Base-by-base conservation (phyloP, 768 basidiomycete genomes). In the Termitomyces sp. region DNA sequence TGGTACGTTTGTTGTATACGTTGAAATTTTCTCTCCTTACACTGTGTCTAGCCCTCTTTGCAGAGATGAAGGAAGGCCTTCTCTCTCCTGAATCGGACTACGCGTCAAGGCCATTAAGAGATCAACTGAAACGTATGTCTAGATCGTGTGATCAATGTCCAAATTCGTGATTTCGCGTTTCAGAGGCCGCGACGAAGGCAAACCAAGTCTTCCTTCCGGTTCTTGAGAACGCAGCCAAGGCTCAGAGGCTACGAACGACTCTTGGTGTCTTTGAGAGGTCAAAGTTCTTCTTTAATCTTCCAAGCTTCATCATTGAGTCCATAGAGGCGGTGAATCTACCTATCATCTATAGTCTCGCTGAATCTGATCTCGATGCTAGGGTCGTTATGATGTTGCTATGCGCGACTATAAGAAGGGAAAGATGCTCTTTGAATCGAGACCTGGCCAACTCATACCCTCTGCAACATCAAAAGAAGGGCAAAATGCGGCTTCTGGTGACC, bases 211-310 rank as follows among this genome's bases (percentile, higher is more conserved):
- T 97, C 70, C 81, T 98, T 2, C 97, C 97, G 1, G 92, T 98
- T 29, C 79, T 99, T 41, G 96, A 98, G 69, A 98, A 98, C 61
- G 86, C 95, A 3, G 87, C 92, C 32, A 98, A 98, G 68, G 94
- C 96, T 14, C 87, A 93, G 66, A 92, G 95, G 69, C 76, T 99
- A 4, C 87, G 92, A 37, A 92, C 90, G 0, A 98, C 97, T 0
- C 83, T 98, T 6, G 89, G 92, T 34, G 92, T 98, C 19, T 98
- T 99, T 62, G 96, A 98, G 63, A 83, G 94, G 42, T 95, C 92
- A 50, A 96, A 95, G 65, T 99, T 98, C 80, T 92, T 98, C 72
- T 98, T 98, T 81, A 98, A 96, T 66, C 81, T 99, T n/a, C 96
- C 97, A 0, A 88, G 89, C 31, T 87, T 89, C 45, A 83, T 99